Conservation (phyloP, 768 basidiomycete species). For the Tulasnella sp. region DNA sequence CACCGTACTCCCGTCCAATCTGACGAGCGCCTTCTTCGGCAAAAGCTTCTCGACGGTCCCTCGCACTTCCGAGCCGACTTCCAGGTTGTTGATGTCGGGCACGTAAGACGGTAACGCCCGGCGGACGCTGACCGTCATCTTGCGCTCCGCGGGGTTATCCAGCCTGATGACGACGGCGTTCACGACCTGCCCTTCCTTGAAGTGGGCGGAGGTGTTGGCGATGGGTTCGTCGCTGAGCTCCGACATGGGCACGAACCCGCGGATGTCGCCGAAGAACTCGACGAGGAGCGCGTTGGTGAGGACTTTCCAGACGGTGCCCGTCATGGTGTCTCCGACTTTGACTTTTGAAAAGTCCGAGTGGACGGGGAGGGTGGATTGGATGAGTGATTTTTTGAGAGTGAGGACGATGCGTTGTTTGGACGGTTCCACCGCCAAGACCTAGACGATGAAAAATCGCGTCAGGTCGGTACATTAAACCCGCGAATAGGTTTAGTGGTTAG, state of each 20-base stretch:
- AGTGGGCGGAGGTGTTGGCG: slow-evolving; percentile 39
- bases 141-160: slow-evolving; percentile 42
- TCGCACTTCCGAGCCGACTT: slow-evolving; percentile 57
- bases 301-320: slow-evolving; percentile 78
- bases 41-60: background rate
- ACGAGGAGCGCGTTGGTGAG: slow-evolving; percentile 69
- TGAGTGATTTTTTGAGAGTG: slow-evolving; percentile 82
- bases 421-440: slow-evolving; percentile 59
- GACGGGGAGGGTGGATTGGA: slow-evolving; percentile 69
- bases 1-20: slow-evolving; percentile 54
- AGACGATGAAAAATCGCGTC: slow-evolving; percentile 6
- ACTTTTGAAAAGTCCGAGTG: slow-evolving; percentile 55
- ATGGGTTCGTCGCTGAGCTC: slow-evolving; percentile 72
- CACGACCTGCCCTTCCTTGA: slow-evolving; percentile 71
- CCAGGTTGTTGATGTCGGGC: slow-evolving; percentile 58
- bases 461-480: slow-evolving; percentile 24
- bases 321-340: slow-evolving; percentile 54
- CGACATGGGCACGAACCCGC: slow-evolving; percentile 64
- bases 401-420: slow-evolving; percentile 50
- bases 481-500: slow-evolving; percentile 42
- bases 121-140: slow-evolving; percentile 73
- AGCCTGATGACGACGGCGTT: slow-evolving; percentile 67
- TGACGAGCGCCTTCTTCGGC: slow-evolving; percentile 26
- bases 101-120: slow-evolving; percentile 50
- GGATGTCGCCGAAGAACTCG: slow-evolving; percentile 83